Evolutionary conservation across 805 yeast species (phyloP), one percentile per base, ranked within the genome.

Genomic region (Metschnikowia henanensis): DNA sequence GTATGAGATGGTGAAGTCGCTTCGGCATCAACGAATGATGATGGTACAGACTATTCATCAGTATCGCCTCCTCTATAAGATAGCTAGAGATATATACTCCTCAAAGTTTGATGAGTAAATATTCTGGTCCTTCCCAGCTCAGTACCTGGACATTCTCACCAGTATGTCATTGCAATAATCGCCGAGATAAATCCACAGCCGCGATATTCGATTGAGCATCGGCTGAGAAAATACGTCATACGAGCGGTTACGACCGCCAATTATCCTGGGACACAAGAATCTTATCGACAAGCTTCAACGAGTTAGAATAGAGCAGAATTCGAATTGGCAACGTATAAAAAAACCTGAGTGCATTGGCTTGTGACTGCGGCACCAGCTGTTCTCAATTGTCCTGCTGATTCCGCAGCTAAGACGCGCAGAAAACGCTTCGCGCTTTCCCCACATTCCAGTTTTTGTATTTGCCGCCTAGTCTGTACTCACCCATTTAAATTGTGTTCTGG

Each of bases 1-100:
- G 5, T 54, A 44, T 30, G 57, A 57, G 10, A 55, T 61, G 3
- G 68, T 70, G 6, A 38, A 47, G 31, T 52, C 49, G 26, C 45
- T 71, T 30, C 50, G 76, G 23, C 56, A 54, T 20, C 53, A 60
- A 19, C 56, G 76, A 37, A 62, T 70, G 64, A 65, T 70, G 73
- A 70, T 71, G 75, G 70, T 71, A 2, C 76, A 71, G 53, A 71
- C 75, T 1, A 53, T 59, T 8, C 57, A 61, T 39, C 76, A 71
- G 51, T 68, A 57, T 40, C 37, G 45, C 19, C 70, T 64, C 44
- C 57, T 71, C n/a, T 69, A 70, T 39, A 64, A 60, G n/a, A 56
- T 33, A 45, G 61, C 53, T n/a, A 42, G 31, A 30, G 46, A 17
- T 25, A 37, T 43, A 6, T 42, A 36, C 37, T 12, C 19, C 5